Evolutionary conservation across 2,329 filamentous ascomycete species (phyloP).

Genomic region (Exserohilum rostratum): DNA sequence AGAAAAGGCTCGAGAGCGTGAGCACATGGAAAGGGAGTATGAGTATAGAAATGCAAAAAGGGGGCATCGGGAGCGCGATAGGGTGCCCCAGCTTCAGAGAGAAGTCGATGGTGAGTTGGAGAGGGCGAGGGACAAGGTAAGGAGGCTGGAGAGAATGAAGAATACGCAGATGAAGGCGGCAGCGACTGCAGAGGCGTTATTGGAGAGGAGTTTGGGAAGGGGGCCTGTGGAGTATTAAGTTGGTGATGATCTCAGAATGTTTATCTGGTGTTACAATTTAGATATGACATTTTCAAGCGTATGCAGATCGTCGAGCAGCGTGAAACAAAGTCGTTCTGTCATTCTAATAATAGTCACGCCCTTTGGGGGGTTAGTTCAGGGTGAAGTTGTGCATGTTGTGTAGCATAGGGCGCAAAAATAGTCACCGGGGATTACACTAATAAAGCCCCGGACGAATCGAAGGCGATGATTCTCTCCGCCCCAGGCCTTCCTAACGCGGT

Average conservation of each 20-base stretch:
- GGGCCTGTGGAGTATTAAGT: not conserved
- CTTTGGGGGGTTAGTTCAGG: too few species aligned
- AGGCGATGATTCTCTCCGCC: not conserved
- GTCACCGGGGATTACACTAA: too few species aligned
- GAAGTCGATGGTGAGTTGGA: constrained; percentile 5
- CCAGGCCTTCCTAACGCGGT: not conserved
- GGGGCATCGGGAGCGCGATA: not conserved
- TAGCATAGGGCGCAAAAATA: too few species aligned
- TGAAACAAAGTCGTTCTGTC: too few species aligned
- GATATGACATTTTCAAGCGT: not conserved
- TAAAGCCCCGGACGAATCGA: not conserved
- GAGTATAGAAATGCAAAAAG: not conserved
- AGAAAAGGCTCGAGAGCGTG: not conserved
- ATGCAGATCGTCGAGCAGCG: not conserved
- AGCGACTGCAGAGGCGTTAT: not conserved
- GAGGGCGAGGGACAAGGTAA: constrained; percentile 5
- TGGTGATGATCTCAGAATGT: not conserved
- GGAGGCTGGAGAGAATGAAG: constrained; percentile 2
- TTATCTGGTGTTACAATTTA: not conserved
- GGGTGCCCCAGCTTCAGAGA: not conserved
- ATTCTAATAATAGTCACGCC: too few species aligned
- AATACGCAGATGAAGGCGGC: constrained; percentile 4
- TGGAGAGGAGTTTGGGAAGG: not conserved
- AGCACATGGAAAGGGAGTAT: not conserved
- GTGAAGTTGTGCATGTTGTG: too few species aligned